Evolutionary conservation across 2,329 filamentous ascomycete genomes (phyloP).

Genomic region (Beauveria pseudobassiana): DNA sequence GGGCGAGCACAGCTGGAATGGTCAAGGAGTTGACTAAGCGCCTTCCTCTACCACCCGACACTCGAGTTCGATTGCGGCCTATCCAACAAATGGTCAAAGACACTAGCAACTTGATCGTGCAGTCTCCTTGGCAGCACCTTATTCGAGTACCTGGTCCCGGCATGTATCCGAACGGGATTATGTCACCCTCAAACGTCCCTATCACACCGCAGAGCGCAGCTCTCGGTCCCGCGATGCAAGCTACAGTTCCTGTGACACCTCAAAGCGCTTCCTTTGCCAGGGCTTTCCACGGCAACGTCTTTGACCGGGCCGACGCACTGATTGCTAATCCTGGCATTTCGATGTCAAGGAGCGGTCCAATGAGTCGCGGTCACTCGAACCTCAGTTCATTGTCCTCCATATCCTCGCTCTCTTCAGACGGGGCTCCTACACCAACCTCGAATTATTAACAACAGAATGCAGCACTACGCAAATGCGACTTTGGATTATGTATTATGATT

Average conservation of each 20-base stretch:
- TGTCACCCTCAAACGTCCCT: constrained; percentile 33
- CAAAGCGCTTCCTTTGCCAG: constrained; percentile 48
- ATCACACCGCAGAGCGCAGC: constrained; percentile 87
- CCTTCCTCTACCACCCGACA: constrained; percentile 54
- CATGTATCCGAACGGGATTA: constrained; percentile 14
- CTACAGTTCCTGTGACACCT: constrained; percentile 71
- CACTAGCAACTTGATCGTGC: constrained; percentile 62
- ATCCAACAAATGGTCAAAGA: constrained; percentile 80
- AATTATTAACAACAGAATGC: background rate
- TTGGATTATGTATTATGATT: constrained; percentile 12
- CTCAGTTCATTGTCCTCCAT: constrained; percentile 33
- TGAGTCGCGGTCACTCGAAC: constrained; percentile 34
- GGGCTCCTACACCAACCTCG: constrained; percentile 14
- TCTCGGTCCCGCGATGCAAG: constrained; percentile 81
- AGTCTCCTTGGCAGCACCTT: constrained; percentile 49
- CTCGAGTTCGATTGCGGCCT: constrained; percentile 66
- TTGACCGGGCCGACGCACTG: constrained; percentile 51
- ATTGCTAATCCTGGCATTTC: constrained; percentile 50
- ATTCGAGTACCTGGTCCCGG: constrained; percentile 17
- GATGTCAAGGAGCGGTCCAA: constrained; percentile 45
- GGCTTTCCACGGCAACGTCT: constrained; percentile 51
- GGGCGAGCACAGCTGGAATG: constrained; percentile 56
- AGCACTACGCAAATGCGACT: background rate
- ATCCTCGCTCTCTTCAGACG: constrained; percentile 34
- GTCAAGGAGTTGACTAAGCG: constrained; percentile 49